Evolutionary conservation across 768 basidiomycete species (phyloP), one percentile per base, ranked within the genome.

Genomic region (Mycena vulgaris): DNA sequence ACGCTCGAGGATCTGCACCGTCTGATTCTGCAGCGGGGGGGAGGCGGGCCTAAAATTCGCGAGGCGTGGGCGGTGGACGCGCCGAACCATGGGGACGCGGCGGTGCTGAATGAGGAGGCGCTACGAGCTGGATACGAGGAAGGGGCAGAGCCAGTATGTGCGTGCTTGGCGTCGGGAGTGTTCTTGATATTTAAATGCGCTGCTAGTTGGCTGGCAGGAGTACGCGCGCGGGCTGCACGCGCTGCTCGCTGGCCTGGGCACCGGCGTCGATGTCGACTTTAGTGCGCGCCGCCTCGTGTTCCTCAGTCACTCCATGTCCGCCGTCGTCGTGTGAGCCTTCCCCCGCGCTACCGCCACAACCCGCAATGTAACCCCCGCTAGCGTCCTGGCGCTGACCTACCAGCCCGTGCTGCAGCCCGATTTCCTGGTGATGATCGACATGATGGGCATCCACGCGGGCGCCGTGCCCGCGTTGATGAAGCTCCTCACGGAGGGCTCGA

Each of bases 251-350:
- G 87, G 88, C 0, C 76, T 83, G 7, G 88, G 88, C 0, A 82
- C 75, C 28, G 88, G 88, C 23, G 78, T 88, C 21, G 80, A 86
- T 45, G 80, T 87, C n/a, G 85, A 89, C 70, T 88, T 89, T 66
- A 78, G 74, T 23, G 80, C 74, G n/a, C 86, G 83, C 21, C 85
- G 78, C 19, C 75, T 90, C 5, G 83, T 89, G 19, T 87, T 85
- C 4, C 78, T 90, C 19, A 89, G 87, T 0, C 89, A 90, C 72
- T 90, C 89, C 0, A 87, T 89, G 86, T 87, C 88, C 10, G 86
- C 85, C 2, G 77, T 82, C 1, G 79, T 79, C 4, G 67, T 88
- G 88, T 88, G 66, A 35, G 86, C 79, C 25, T 42, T 42, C 40
- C 40, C 16, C 40, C 4, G 5, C 40, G 8, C 11, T 16, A 7